Base-by-base conservation (phyloP, 805 yeast species). In the Nakazawaea ernobii region DNA sequence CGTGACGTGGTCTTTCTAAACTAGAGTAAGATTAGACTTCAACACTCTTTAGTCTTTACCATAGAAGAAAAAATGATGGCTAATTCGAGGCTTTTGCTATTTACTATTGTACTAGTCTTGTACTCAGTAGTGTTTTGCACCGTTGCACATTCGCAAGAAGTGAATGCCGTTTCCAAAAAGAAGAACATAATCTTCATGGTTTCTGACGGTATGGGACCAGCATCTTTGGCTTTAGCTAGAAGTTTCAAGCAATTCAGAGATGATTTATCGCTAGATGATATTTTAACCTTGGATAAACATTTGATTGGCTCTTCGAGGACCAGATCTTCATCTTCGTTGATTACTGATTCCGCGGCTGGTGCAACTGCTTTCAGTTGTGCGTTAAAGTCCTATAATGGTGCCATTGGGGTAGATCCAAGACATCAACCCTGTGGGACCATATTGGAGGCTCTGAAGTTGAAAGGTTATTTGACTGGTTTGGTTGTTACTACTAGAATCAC, bases 271-370 rank as follows among this genome's bases (percentile, higher is more conserved):
- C 64, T 74, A 39, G 76, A 78, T 53, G 84, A 83, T 55, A 64
- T 77, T 15, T 70, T 88, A 53, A 63, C 69, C 8, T 58, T 90
- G 28, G 97, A 90, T 63, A 69, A 75, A 50, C 78, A 82, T 60
- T 66, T 89, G 41, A 75, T 90, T 45, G 98, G 98, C 27, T 75
- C 86, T 24, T 85, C 95, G 8, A 75, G 97, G 55, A 91, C 98
- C 0, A 74, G 90, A 52, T 86, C 96, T 14, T 78, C 80, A 26
- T 70, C 74, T 53, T 85, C 95, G 1, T 70, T 86, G 56, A 79
- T 91, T 50, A 91, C 98, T 0, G 98, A 91, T 62, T 86, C 96
- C 28, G 98, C 98, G 9, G 98, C 98, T 2, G 97, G 97, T 13
- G 98, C 97, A 13, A 89, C 96, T 11, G 97, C 96, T 1, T 91